phyloP scores from a whole-genome alignment of 78 protist genomes.

The Trichosphaerium sp. region DNA sequence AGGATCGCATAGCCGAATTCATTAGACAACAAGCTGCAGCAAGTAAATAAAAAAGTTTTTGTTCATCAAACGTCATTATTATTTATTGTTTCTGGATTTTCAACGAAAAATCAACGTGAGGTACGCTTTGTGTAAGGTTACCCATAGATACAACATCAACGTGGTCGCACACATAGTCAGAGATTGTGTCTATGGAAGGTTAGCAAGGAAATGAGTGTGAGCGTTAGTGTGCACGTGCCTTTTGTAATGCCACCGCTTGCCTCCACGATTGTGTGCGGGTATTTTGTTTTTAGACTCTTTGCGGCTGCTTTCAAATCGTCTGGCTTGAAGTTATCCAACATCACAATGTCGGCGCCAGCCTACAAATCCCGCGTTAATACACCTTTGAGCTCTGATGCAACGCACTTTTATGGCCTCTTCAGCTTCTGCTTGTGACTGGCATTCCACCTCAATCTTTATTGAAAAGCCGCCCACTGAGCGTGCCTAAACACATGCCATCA shows the following conservation, averaged over 20 bases:
- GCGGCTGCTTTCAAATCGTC: background rate
- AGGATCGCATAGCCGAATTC: too few species aligned
- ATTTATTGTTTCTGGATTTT: constrained; percentile 65
- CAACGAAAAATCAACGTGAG: constrained; percentile 67
- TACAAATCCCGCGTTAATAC: background rate
- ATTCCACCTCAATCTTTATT: constrained; percentile 82
- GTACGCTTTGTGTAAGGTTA: constrained; percentile 61
- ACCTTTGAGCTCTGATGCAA: background rate
- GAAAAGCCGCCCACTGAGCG: constrained; percentile 71
- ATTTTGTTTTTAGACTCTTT: constrained; percentile 8
- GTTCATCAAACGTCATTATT: too few species aligned
- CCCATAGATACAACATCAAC: constrained; percentile 77
- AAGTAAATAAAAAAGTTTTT: too few species aligned
- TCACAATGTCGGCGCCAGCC: constrained; percentile 85
- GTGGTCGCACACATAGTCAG: constrained; percentile 8
- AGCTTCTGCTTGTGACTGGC: constrained; percentile 55
- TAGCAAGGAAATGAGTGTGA: too few species aligned
- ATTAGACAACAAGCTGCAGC: too few species aligned
- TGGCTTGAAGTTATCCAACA: constrained; percentile 81
- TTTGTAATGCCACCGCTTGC: constrained; percentile 86
- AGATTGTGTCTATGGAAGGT: constrained; percentile 27
- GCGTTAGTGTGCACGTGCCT: too few species aligned
- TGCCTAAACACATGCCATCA: too few species aligned
- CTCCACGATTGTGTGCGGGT: constrained; percentile 72
- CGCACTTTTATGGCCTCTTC: constrained; percentile 40